These are phyloP conservation scores for Loxodes magnus DNA, from an alignment of 73 alveolate genomes.

Conservation along the genomic window DNA sequence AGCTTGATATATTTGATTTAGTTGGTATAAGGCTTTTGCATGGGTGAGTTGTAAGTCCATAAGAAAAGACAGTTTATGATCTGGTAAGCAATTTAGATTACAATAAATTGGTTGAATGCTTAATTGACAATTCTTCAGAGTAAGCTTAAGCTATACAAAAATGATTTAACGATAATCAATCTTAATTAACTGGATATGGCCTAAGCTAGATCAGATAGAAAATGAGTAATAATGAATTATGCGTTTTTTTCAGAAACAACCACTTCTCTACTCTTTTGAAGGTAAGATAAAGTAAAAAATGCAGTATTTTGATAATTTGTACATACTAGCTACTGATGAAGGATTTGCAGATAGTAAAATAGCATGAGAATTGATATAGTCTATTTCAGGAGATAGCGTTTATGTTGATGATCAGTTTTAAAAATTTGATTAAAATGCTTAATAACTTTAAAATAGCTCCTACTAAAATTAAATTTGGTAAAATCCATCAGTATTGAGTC, in stretches of 20 bases:
- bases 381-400: too few species aligned
- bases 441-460: too few species aligned
- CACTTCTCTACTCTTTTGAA: slow-evolving; percentile 9
- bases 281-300: too few species aligned
- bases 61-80: not conserved
- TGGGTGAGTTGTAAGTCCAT: slow-evolving; percentile 10
- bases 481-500: too few species aligned
- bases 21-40: not conserved
- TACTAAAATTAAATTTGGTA: too few species aligned
- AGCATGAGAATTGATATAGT: too few species aligned
- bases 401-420: too few species aligned
- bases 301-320: not conserved
- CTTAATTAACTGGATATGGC: slow-evolving; percentile 8
- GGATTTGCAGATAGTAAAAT: slow-evolving; percentile 21
- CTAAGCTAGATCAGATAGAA: not conserved
- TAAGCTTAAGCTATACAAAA: not conserved
- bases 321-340: slow-evolving; percentile 12
- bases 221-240: not conserved
- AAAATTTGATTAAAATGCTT: too few species aligned
- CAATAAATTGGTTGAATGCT: not conserved
- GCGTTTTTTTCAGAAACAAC: slow-evolving; percentile 12
- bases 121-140: not conserved
- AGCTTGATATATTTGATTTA: not conserved
- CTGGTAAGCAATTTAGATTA: not conserved
- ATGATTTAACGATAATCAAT: not conserved